Evolutionary conservation across 202 grass and related monocot genomes (phyloP).

Genomic region (Setaria viridis): DNA sequence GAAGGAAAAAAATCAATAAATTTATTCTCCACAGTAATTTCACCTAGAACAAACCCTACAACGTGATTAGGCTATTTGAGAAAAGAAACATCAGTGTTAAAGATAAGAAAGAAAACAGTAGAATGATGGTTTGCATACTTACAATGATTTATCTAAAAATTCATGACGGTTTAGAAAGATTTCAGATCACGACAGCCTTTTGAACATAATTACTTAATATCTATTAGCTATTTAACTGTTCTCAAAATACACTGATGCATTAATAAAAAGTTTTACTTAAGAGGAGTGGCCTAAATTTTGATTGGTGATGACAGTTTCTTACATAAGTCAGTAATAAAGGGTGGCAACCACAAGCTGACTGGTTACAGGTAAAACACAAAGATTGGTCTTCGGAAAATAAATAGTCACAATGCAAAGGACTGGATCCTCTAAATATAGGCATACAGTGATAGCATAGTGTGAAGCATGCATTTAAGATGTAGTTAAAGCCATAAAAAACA

Average conservation of each 20-base stretch:
- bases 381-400: neutral
- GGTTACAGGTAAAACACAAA: neutral
- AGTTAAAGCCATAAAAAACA: slow-evolving; percentile 33
- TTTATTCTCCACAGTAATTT: neutral
- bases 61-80: neutral
- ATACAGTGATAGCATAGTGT: slow-evolving; percentile 1
- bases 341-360: neutral
- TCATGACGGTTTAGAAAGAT: slow-evolving; percentile 5
- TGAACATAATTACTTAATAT: neutral
- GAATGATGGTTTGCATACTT: neutral
- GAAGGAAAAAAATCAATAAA: neutral
- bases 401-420: neutral
- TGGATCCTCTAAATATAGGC: neutral
- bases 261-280: neutral
- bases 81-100: slow-evolving; percentile 12
- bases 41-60: neutral
- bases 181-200: neutral
- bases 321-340: neutral
- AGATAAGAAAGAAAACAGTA: neutral
- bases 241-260: neutral
- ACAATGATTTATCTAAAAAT: slow-evolving; percentile 7
- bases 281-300: neutral
- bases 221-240: neutral
- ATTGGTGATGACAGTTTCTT: neutral
- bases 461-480: slow-evolving; percentile 17